phyloP scores from a whole-genome alignment of 2,329 filamentous ascomycete species.

The Pseudocercospora fijiensis region DNA sequence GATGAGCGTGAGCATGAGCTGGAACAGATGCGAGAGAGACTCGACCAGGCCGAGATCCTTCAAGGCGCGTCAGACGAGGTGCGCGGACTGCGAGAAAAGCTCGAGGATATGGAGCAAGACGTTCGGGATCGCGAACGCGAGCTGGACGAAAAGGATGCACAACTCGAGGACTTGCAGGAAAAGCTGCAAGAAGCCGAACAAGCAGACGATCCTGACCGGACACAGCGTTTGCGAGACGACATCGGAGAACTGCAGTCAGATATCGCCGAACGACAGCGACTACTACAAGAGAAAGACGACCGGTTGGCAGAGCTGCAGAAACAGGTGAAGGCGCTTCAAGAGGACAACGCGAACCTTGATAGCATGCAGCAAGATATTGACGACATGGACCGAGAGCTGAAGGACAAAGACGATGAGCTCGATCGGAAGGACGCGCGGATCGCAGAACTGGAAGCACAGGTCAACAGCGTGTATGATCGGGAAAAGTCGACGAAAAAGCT shows the following conservation, averaged over 20 bases:
- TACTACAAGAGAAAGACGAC: constrained; percentile 45
- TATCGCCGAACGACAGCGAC: constrained; percentile 51
- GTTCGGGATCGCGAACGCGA: constrained; percentile 51
- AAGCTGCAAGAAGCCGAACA: constrained; percentile 41
- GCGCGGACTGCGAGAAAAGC: constrained; percentile 48
- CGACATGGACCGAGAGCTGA: constrained; percentile 52
- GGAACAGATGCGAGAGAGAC: constrained; percentile 42
- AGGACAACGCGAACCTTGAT: constrained; percentile 53
- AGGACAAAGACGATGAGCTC: constrained; percentile 47
- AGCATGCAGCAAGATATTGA: constrained; percentile 59
- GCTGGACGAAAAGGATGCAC: constrained; percentile 47
- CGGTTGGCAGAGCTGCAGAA: constrained; percentile 50
- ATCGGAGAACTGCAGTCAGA: constrained; percentile 51
- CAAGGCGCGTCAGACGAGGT: constrained; percentile 35
- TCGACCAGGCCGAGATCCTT: constrained; percentile 41
- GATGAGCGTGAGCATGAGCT: constrained; percentile 47
- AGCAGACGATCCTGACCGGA: constrained; percentile 36
- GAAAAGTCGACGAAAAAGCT: constrained; percentile 42
- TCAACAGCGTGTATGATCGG: constrained; percentile 35
- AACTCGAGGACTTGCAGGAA: constrained; percentile 49
- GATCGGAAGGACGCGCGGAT: constrained; percentile 36
- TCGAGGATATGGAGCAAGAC: constrained; percentile 51
- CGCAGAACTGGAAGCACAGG: constrained; percentile 35
- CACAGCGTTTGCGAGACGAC: constrained; percentile 48
- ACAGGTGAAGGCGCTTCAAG: constrained; percentile 41